phyloP scores from a whole-genome alignment of 2,329 filamentous ascomycete genomes.

The Colletotrichum brevisporum region DNA sequence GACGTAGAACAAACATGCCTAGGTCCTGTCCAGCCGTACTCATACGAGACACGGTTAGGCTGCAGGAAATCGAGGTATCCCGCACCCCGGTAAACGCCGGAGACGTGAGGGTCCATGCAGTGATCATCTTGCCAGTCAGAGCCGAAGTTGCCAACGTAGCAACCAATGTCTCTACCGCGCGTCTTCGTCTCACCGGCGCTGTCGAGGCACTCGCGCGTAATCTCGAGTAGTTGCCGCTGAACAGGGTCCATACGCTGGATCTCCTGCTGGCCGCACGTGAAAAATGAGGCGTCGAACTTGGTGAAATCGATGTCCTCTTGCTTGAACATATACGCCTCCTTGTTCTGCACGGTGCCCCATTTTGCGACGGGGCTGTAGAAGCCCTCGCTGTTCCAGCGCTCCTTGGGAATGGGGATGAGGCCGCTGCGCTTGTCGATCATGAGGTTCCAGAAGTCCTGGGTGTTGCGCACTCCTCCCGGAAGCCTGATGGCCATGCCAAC shows the following conservation, averaged over 20 bases:
- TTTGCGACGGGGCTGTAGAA: constrained; percentile 41
- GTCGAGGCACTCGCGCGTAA: constrained; percentile 50
- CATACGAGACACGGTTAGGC: constrained; percentile 51
- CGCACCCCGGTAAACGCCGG: constrained; percentile 42
- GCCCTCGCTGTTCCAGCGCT: constrained; percentile 46
- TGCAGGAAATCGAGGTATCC: constrained; percentile 44
- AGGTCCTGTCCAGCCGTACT: constrained; percentile 50
- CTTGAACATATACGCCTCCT: constrained; percentile 42
- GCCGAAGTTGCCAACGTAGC: constrained; percentile 48
- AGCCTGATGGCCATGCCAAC: constrained; percentile 50
- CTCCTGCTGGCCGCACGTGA: constrained; percentile 48
- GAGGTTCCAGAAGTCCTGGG: constrained; percentile 49
- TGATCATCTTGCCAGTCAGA: constrained; percentile 46
- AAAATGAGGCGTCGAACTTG: constrained; percentile 50
- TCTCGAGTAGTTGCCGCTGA: constrained; percentile 46
- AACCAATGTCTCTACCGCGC: constrained; percentile 46
- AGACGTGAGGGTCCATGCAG: constrained; percentile 25
- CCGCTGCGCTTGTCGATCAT: constrained; percentile 47
- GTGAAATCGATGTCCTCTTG: constrained; percentile 43
- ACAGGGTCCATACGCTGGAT: constrained; percentile 49
- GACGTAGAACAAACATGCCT: constrained; percentile 42
- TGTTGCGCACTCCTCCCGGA: constrained; percentile 47
- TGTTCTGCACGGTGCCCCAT: constrained; percentile 35
- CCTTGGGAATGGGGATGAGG: constrained; percentile 44
- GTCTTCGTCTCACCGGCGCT: constrained; percentile 46